These are phyloP conservation scores for Pugionium dolabratum DNA, from an alignment of 345 rosid species.

Conservation along the genomic window DNA sequence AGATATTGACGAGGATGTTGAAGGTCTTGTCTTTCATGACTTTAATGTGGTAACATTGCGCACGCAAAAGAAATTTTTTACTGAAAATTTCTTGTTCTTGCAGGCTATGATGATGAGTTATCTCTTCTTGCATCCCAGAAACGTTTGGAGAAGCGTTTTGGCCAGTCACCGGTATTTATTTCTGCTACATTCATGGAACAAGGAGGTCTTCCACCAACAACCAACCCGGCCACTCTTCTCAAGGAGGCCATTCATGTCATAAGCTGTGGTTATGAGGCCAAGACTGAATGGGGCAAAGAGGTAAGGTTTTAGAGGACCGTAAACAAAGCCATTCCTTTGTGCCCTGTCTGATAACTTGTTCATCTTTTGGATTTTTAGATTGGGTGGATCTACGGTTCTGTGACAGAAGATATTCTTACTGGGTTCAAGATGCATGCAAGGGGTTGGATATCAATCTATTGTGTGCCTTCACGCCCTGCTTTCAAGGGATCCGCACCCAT, in stretches of 20 bases:
- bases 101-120: conserved; percentile 95
- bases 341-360: not conserved
- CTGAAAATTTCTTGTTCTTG: conserved; percentile 25
- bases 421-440: conserved; percentile 99
- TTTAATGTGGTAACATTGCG: not conserved
- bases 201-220: conserved; percentile 91
- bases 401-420: conserved; percentile 96
- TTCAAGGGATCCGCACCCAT: conserved; percentile 97
- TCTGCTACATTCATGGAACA: conserved; percentile 97
- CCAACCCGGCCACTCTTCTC: conserved; percentile 81
- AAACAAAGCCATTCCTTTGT: not conserved
- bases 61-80: not conserved
- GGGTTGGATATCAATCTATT: conserved; percentile 94
- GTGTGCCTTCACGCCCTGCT: conserved; percentile 96
- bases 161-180: conserved; percentile 95
- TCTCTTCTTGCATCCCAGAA: conserved; percentile 84
- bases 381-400: conserved; percentile 99
- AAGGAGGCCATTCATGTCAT: conserved; percentile 98
- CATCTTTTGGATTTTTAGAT: conserved; percentile 49
- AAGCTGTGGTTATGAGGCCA: conserved; percentile 96
- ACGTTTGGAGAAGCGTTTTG: conserved; percentile 89
- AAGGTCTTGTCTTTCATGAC: conserved; percentile 54
- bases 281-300: conserved; percentile 99
- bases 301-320: conserved; percentile 33
- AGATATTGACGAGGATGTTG: conserved; percentile 88